Base-by-base conservation (phyloP, 768 basidiomycete species). In the Mycena crocata region DNA sequence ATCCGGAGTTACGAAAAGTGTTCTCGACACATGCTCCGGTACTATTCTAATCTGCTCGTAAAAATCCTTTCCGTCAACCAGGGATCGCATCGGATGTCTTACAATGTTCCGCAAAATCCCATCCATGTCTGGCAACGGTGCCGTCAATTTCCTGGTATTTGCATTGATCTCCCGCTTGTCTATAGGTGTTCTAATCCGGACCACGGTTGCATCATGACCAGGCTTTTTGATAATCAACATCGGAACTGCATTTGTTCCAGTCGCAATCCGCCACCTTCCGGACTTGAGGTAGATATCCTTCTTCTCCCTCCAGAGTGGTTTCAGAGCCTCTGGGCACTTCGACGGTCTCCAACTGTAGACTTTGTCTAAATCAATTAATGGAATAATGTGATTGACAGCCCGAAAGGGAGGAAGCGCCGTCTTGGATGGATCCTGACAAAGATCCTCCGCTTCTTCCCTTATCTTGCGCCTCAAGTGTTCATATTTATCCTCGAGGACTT, bases 31-130 rank as follows among this genome's bases (percentile, higher is more conserved):
- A 57, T 80, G 74, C 26, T 71, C 72, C 26, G 73, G 68, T 0
- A 67, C 49, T 4, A 81, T 74, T 1, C 74, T 39, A 1, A 81
- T 79, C 56, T 85, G 84, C 63, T 86, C 80, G 71, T 82, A 85
- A 0, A 83, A 81, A 57, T 79, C 74, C 39, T 78, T 76, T 15
- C 77, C 65, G 60, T 86, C 82, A 12, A 77, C 71, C 58, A 69
- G 72, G 4, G 79, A 73, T 0, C 79, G 62, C 37, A 40, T 64
- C 51, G 30, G 40, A 45, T 17, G 69, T 57, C 15, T 64, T 6
- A 74, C 76, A 1, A 81, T 70, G n/a, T 71, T 71, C 0, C 71
- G 56, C 10, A 77, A 55, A 12, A 80, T 78, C 9, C 57, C 54
- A 21, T 73, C 64, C 30, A 65, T 62, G 46, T 67, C 62, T 5